phyloP scores from a whole-genome alignment of 305 asterid species.

The Fraxinus velutina region DNA sequence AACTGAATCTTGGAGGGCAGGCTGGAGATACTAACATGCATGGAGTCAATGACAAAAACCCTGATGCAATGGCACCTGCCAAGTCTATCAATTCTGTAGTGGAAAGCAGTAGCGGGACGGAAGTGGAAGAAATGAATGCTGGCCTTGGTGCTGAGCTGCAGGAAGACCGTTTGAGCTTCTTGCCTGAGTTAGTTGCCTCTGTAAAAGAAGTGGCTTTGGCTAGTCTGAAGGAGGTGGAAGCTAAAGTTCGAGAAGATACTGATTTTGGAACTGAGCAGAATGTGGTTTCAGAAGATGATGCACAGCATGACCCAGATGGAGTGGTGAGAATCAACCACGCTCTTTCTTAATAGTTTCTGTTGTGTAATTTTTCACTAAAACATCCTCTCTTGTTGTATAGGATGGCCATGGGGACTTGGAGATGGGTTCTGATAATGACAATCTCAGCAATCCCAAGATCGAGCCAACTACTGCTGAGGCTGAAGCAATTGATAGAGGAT shows the following conservation, averaged over 20 bases:
- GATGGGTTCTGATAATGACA: constrained; percentile 67
- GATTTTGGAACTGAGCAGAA: constrained; percentile 32
- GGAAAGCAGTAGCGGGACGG: constrained; percentile 31
- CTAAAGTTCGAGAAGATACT: constrained; percentile 41
- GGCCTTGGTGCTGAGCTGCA: constrained; percentile 24
- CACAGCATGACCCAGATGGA: constrained; percentile 50
- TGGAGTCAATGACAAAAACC: constrained; percentile 25
- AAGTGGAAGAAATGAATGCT: constrained; percentile 29
- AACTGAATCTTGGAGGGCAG: constrained; percentile 26
- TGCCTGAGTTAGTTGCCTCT: constrained; percentile 66
- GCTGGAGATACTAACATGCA: constrained; percentile 32
- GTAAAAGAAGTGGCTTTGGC: constrained; percentile 54
- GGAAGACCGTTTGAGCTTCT: constrained; percentile 45
- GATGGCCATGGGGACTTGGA: constrained; percentile 60
- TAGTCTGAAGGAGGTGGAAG: constrained; percentile 56
- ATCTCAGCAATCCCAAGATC: constrained; percentile 57
- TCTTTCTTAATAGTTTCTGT: neutral
- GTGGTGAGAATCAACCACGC: constrained; percentile 40
- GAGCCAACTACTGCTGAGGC: constrained; percentile 91
- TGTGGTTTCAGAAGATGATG: constrained; percentile 35
- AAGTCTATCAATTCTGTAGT: constrained; percentile 21
- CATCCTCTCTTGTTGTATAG: constrained; percentile 33
- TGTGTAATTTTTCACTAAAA: neutral
- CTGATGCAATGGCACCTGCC: constrained; percentile 30
- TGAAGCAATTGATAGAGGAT: constrained; percentile 86